Evolutionary conservation across 306 rosid genomes (phyloP).

Genomic region (Fagus sylvatica): DNA sequence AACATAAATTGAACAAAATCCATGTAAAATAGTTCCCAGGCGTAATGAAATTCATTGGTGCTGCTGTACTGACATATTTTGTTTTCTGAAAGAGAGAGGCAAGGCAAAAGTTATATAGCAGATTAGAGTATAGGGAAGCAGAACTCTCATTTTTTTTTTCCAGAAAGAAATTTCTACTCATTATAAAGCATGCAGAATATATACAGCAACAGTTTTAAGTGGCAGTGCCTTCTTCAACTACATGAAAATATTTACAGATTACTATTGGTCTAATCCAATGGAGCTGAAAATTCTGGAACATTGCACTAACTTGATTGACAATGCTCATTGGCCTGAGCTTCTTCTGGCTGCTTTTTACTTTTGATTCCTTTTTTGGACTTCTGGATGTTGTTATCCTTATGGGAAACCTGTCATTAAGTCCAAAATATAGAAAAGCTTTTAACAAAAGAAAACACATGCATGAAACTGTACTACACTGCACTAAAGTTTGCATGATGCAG

Average conservation of each 20-base stretch:
- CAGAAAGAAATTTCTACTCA: not conserved
- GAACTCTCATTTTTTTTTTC: not conserved
- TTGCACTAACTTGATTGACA: constrained; percentile 1
- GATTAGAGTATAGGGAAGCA: not conserved
- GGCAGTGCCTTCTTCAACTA: not conserved
- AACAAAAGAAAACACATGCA: not conserved
- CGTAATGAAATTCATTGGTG: not conserved
- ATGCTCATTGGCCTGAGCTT: constrained; percentile 25
- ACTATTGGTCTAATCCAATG: not conserved
- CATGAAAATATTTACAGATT: constrained; percentile 25
- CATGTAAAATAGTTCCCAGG: too few relatives aligned
- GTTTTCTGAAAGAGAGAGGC: not conserved
- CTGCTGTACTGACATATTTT: too few relatives aligned
- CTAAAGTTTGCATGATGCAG: too few relatives aligned
- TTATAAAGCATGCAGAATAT: not conserved
- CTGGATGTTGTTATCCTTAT: constrained; percentile 44
- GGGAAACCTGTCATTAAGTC: constrained; percentile 51
- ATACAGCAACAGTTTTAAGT: not conserved
- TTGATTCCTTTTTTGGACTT: constrained; percentile 38
- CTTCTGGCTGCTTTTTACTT: constrained; percentile 21
- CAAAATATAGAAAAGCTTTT: constrained; percentile 10
- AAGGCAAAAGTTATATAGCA: not conserved
- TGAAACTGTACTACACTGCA: too few relatives aligned
- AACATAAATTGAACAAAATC: too few relatives aligned
- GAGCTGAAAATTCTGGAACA: not conserved